Percentiles rank a stretch among this genome's conserved stretches.
Evolutionary conservation across 441 rosid species (phyloP).

Genomic region (Aleurites moluccanus): DNA sequence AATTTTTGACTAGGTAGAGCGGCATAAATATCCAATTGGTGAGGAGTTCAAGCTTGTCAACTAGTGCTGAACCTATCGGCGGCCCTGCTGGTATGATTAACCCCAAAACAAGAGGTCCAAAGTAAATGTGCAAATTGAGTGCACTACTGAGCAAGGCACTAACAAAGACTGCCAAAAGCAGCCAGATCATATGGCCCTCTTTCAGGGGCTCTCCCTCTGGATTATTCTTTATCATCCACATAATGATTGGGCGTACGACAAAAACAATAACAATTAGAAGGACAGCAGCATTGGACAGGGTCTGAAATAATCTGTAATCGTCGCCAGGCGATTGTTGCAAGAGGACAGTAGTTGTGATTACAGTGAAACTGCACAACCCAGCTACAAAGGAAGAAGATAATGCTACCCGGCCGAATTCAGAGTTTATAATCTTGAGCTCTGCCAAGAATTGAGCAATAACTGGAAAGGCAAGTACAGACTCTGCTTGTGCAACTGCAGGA

Average conservation of each 20-base stretch:
- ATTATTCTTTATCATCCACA: slow-evolving; percentile 27
- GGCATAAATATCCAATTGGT: slow-evolving; percentile 34
- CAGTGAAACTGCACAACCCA: neutral
- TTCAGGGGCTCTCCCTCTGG: slow-evolving; percentile 38
- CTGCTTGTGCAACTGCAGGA: slow-evolving; percentile 17
- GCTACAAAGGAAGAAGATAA: slow-evolving; percentile 18
- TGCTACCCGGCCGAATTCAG: slow-evolving; percentile 28
- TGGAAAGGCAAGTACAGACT: slow-evolving; percentile 21
- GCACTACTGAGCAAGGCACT: slow-evolving; percentile 24
- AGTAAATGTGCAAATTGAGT: slow-evolving; percentile 24
- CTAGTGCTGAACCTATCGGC: slow-evolving; percentile 33
- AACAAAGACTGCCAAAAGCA: slow-evolving; percentile 22
- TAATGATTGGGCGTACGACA: slow-evolving; percentile 26
- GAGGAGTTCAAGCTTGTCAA: slow-evolving; percentile 38
- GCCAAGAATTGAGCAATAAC: slow-evolving; percentile 20
- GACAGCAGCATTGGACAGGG: too few relatives aligned
- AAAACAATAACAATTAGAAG: too few relatives aligned
- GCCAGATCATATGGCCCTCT: slow-evolving; percentile 23
- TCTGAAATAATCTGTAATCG: too few relatives aligned
- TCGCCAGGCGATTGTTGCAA: too few relatives aligned
- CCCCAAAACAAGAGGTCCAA: slow-evolving; percentile 29
- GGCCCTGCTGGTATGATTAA: slow-evolving; percentile 34
- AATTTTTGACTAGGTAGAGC: slow-evolving; percentile 28
- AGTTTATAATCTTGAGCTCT: slow-evolving; percentile 27
- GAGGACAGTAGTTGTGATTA: neutral